These are phyloP conservation scores for Colletotrichum scovillei DNA, from an alignment of 2,329 filamentous ascomycete genomes.

Conservation along the genomic window DNA sequence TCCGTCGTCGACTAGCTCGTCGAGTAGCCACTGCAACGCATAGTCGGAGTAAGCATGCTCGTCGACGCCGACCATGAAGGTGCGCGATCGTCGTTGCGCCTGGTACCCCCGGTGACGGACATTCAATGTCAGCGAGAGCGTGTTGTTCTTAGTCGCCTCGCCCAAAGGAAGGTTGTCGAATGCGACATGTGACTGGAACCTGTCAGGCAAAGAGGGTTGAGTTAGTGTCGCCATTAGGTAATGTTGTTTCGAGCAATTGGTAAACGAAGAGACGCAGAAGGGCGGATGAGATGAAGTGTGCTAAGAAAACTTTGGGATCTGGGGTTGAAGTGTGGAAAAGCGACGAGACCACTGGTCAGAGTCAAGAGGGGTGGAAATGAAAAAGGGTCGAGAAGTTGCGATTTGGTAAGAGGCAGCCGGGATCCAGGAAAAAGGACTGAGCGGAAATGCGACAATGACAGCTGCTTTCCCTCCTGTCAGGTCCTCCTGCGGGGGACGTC, in stretches of 20 bases:
- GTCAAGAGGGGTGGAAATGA: not conserved
- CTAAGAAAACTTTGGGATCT: not conserved
- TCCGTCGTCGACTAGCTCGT: conserved; percentile 91
- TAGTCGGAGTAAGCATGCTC: conserved; percentile 93
- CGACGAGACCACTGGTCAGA: conserved; percentile 27
- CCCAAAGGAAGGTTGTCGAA: conserved; percentile 70
- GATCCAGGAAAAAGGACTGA: conserved; percentile 8
- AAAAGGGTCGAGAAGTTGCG: not conserved
- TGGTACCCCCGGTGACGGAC: conserved; percentile 89
- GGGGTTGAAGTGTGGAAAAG: conserved; percentile 4
- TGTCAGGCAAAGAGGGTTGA: conserved; percentile 47
- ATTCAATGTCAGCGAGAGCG: conserved; percentile 81
- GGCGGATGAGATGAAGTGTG: too few relatives aligned
- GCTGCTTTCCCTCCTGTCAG: not conserved
- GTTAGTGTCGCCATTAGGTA: conserved; percentile 59
- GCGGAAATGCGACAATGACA: conserved; percentile 23
- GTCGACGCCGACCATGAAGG: conserved; percentile 91
- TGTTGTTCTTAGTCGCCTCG: conserved; percentile 69
- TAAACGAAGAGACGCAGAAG: not conserved
- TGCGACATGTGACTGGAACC: conserved; percentile 69
- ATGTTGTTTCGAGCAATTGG: not conserved
- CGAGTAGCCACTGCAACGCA: conserved; percentile 90
- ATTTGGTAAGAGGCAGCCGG: conserved; percentile 21
- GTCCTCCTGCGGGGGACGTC: conserved; percentile 6
- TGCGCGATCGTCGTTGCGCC: conserved; percentile 82